Evolutionary conservation across 2,329 filamentous ascomycete genomes (phyloP), one percentile per base, ranked within the genome.

Genomic region (Fusarium avenaceum): DNA sequence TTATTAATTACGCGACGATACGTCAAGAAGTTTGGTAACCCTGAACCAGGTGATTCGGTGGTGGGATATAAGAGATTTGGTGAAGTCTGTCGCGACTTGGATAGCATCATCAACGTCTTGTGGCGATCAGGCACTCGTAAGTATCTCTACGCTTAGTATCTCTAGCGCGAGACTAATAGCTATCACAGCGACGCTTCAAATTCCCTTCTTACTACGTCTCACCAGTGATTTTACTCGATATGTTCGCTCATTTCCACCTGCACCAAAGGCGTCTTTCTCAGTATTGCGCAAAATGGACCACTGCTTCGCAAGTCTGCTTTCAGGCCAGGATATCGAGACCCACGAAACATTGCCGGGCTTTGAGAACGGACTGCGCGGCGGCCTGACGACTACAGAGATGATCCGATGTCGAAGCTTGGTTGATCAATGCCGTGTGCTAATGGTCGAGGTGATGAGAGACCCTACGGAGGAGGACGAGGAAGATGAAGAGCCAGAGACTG

Each of bases 51-150:
- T 6, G 85, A 87, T 59, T 79, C 82, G 14, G 78, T 86, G 3
- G 75, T 81, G 3, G 86, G 86, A 22, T 89, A 88, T 74, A 78
- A 82, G 54, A 87, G 80, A 51, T 92, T 95, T 76, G 83, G 82
- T 49, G 90, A 94, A 74, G 86, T 93, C 6, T 92, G 88, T 54
- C 86, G 82, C 57, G 93, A 97, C 74, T 78, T 97, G 1, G 91
- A 94, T 57, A 84, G 85, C 7, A 76, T 97, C 14, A 80, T 97
- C 17, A 91, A 96, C 77, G 86, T 96, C 9, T 80, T 97, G 7
- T 98, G 95, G 95, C 86, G 93, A 22, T 93, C 90, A 30, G 93
- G 92, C 11, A 97, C 94, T 22, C 93, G 93, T 94, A 83, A 76
- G 92, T 77, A 6, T 40, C 15, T 0, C 13, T 19, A 13, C 14